These are phyloP conservation scores for Neurospora sp. DNA, from an alignment of 495 filamentous ascomycete genomes.

Conservation along the genomic window DNA sequence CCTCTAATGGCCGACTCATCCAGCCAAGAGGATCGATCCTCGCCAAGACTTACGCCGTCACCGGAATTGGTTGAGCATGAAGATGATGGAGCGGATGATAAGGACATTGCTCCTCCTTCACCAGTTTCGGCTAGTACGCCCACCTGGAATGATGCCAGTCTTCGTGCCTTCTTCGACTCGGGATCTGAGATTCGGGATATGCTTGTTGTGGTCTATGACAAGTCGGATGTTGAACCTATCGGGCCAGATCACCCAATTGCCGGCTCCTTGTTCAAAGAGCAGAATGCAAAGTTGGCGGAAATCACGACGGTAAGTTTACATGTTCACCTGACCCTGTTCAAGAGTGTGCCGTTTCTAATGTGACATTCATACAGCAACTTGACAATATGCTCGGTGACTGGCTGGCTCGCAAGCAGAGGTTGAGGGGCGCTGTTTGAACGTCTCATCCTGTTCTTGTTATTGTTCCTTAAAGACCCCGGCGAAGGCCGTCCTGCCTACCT, in stretches of 20 bases:
- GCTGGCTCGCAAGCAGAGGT: constrained; percentile 55
- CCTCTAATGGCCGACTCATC: constrained; percentile 56
- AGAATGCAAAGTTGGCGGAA: constrained; percentile 69
- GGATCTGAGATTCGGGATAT: constrained; percentile 85
- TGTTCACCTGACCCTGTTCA: not conserved
- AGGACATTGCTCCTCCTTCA: constrained; percentile 36
- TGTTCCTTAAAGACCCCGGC: not conserved
- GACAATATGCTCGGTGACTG: constrained; percentile 81
- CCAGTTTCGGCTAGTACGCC: constrained; percentile 31
- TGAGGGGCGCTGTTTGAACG: constrained; percentile 31
- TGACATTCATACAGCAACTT: constrained; percentile 42
- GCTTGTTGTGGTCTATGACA: constrained; percentile 85
- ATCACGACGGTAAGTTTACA: constrained; percentile 57
- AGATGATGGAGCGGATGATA: constrained; percentile 27
- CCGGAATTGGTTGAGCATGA: constrained; percentile 52
- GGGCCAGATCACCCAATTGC: constrained; percentile 77
- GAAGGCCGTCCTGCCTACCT: not conserved
- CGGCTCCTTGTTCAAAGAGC: constrained; percentile 68
- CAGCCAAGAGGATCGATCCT: constrained; percentile 53
- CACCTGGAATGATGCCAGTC: constrained; percentile 75
- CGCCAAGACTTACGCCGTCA: constrained; percentile 56
- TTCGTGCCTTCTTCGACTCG: constrained; percentile 86
- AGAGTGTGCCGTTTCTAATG: constrained; percentile 12
- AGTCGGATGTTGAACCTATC: constrained; percentile 64
- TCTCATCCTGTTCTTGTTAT: not conserved